phyloP scores from a whole-genome alignment of 768 basidiomycete species.

The Candolleomyces aberdarensis region DNA sequence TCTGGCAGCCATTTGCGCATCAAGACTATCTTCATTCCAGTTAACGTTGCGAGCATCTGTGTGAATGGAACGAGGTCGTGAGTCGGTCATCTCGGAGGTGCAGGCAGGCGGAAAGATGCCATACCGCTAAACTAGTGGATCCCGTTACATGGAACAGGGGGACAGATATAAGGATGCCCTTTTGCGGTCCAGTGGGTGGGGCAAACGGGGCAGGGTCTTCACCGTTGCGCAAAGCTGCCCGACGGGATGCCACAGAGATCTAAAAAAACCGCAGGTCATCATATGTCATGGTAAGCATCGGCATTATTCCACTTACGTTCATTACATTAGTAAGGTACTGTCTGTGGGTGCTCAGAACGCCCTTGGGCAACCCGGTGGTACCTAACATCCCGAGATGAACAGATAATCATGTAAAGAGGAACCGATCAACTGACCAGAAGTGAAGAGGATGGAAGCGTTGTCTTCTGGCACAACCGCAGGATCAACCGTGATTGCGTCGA shows the following conservation, averaged over 20 bases:
- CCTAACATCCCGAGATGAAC: conserved; percentile 9
- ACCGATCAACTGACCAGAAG: conserved; percentile 37
- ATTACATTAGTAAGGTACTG: conserved; percentile 43
- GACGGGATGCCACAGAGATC: conserved; percentile 28
- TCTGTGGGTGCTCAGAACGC: conserved; percentile 51
- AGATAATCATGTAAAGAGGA: background rate
- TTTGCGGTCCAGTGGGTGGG: conserved; percentile 34
- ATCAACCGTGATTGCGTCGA: conserved; percentile 26
- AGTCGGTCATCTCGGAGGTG: background rate
- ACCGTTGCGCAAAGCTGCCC: conserved; percentile 38
- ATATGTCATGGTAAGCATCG: background rate
- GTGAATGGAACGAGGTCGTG: background rate
- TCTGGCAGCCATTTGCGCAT: conserved; percentile 50
- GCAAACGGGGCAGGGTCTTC: conserved; percentile 26
- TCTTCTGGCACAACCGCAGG: conserved; percentile 41
- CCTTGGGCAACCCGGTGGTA: conserved; percentile 33
- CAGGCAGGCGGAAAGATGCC: background rate
- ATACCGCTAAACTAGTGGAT: conserved; percentile 22
- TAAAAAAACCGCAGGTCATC: conserved; percentile 8
- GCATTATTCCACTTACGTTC: conserved; percentile 29
- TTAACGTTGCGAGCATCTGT: conserved; percentile 39
- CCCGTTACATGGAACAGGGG: conserved; percentile 63
- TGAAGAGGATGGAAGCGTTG: conserved; percentile 49
- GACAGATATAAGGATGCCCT: conserved; percentile 44
- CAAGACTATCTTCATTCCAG: conserved; percentile 44